Evolutionary conservation across 2,329 filamentous ascomycete genomes (phyloP).

Genomic region (Aspergillus texensis): DNA sequence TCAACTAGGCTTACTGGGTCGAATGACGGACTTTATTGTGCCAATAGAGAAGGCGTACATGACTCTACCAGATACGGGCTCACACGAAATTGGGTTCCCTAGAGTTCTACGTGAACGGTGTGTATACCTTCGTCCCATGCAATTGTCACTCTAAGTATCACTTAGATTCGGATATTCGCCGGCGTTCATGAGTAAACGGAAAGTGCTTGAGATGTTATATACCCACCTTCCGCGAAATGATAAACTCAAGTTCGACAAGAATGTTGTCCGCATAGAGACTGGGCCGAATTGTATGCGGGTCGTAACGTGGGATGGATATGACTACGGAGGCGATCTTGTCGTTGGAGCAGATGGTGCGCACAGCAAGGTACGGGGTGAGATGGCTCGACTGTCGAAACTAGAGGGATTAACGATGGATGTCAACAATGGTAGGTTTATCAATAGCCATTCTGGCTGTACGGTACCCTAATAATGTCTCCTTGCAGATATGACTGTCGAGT

Average conservation of each 20-base stretch:
- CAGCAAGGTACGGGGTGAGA: too few relatives aligned
- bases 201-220: constrained; percentile 24
- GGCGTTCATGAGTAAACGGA: constrained; percentile 17
- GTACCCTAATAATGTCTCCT: too few relatives aligned
- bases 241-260: constrained; percentile 28
- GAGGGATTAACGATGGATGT: too few relatives aligned
- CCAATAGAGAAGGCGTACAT: constrained; percentile 12
- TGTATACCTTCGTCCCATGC: neutral
- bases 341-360: too few relatives aligned
- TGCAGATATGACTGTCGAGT: too few relatives aligned
- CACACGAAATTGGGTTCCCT: neutral
- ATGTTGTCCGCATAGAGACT: constrained; percentile 18
- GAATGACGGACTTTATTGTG: constrained; percentile 14
- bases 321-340: too few relatives aligned
- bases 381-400: too few relatives aligned
- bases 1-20: constrained; percentile 15
- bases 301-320: too few relatives aligned
- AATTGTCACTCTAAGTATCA: neutral
- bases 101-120: constrained; percentile 11
- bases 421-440: too few relatives aligned
- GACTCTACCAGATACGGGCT: constrained; percentile 10
- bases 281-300: too few relatives aligned
- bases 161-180: constrained; percentile 18
- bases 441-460: too few relatives aligned
- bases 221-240: constrained; percentile 30